Base-by-base conservation (phyloP, 2,329 filamentous ascomycete genomes). In the Stenocarpella maydis region DNA sequence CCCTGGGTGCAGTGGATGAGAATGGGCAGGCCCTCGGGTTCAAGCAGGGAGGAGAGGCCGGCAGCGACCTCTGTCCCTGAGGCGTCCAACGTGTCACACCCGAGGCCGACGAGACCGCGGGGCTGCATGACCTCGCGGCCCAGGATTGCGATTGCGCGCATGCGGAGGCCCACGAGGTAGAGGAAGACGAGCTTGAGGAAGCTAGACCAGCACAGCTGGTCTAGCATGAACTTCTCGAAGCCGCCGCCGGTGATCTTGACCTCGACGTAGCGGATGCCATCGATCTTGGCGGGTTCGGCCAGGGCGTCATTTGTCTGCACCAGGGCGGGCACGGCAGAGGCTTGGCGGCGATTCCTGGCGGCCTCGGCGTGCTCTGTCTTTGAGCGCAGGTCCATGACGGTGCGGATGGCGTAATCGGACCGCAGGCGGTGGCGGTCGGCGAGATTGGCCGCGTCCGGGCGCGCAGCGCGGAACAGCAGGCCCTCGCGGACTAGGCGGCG, bases 1-100 rank as follows among this genome's bases (percentile, higher is more conserved):
- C 94, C 94, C 75, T 97, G 93, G 0, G 94, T 96, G 79, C 94
- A 97, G 79, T 97, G 93, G 2, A 96, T 81, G 9, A 97, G 77
- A 1, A 90, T 79, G 0, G 94, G 93, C 72, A 90, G 88, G 19
- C 65, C 63, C 4, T 28, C n/a, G 19, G 73, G 65, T 6, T 67
- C 54, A n/a, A 74, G 69, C 24, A 75, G 53, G 37, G 68, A 65
- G 45, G 66, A 60, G 21, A 75, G 72, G 12, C 73, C 70, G 9
- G 21, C 76, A 28, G 83, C 84, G 21, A 94, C 85, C 75, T 93
- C 91, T 1, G 80, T 77, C 0, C 86, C 87, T 65, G 90, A 93
- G 67, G 89, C 84, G 73, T 92, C 88, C 4, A 97, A 79, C 0
- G 90, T 93, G 75, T 92, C 88, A 24, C 87, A 84, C 0, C 88